Evolutionary conservation across 257 asterid genomes (phyloP).

Genomic region (Solanum chilense): DNA sequence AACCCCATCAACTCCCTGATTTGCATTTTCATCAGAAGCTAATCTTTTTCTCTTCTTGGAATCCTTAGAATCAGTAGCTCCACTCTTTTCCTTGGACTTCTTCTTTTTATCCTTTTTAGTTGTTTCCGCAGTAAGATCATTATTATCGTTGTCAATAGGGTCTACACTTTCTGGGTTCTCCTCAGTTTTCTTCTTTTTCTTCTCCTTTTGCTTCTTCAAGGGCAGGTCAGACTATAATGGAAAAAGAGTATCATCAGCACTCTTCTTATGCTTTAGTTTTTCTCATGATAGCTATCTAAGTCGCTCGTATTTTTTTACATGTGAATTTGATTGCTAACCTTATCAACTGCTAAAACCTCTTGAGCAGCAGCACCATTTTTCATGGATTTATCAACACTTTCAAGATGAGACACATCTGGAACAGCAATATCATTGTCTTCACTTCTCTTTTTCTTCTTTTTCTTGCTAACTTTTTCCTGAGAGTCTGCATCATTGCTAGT

Average conservation of each 20-base stretch:
- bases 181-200: conserved; percentile 33
- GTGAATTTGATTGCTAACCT: conserved; percentile 4
- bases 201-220: conserved; percentile 23
- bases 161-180: conserved; percentile 1
- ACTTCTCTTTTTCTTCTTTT: conserved; percentile 39
- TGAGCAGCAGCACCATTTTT: not conserved
- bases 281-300: not conserved
- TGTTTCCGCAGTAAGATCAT: conserved; percentile 3
- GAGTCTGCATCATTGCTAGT: conserved; percentile 7
- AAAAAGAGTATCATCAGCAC: conserved; percentile 7
- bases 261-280: conserved; percentile 9
- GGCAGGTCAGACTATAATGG: conserved; percentile 17
- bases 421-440: not conserved
- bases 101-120: conserved; percentile 24
- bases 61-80: conserved; percentile 22
- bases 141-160: not conserved
- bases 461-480: conserved; percentile 24
- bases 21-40: conserved; percentile 34
- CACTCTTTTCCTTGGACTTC: conserved; percentile 27
- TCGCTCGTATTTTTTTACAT: not conserved
- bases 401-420: not conserved
- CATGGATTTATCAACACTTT: not conserved
- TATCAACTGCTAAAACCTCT: not conserved
- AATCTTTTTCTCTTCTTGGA: conserved; percentile 67
- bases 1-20: conserved; percentile 22